Conservation (phyloP, 208 protist species). For the Histomonas meleagridis region DNA sequence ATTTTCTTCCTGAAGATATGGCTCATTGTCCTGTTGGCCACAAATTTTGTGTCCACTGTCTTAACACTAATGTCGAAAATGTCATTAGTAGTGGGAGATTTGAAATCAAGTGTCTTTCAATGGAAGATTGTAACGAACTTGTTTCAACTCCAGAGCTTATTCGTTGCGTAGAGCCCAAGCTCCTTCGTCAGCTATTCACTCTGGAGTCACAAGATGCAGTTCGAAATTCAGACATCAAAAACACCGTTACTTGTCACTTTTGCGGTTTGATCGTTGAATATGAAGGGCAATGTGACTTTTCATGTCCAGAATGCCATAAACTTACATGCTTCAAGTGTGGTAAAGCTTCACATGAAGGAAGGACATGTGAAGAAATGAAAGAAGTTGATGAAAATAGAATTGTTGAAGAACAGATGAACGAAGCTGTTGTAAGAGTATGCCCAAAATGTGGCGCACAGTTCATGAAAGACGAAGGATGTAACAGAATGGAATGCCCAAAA, state of each 20-base stretch:
- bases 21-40: background rate
- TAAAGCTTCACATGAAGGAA: background rate
- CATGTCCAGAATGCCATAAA: background rate
- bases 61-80: background rate
- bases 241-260: background rate
- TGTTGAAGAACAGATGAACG: background rate
- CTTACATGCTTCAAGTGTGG: background rate
- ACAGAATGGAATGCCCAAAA: background rate
- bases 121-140: background rate
- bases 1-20: background rate
- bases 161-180: background rate
- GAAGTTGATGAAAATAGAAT: background rate
- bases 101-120: background rate
- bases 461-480: background rate
- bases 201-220: background rate
- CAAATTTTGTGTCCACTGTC: background rate
- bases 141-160: background rate
- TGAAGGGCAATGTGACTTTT: background rate
- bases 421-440: background rate
- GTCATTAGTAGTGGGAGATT: background rate
- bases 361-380: background rate
- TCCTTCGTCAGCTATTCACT: background rate
- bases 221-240: background rate
- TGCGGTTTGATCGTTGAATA: background rate
- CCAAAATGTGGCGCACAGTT: background rate